A percentile compares a stretch with the other conserved stretches of the same genome.
These are phyloP conservation scores for Raffaelea albimanens DNA, from an alignment of 2,329 filamentous ascomycete species.

Conservation along the genomic window DNA sequence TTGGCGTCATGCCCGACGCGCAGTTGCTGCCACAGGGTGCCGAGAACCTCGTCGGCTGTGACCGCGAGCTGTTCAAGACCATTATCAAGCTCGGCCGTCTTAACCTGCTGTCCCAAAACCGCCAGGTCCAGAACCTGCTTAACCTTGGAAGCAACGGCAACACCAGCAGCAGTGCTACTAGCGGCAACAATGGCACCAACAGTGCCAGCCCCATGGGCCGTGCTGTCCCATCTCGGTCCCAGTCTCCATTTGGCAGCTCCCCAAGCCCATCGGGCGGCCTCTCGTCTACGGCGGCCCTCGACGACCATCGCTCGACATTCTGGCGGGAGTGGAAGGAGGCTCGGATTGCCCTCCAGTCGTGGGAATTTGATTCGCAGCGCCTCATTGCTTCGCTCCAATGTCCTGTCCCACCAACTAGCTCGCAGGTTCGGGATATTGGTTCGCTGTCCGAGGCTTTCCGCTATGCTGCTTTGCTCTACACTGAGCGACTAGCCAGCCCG, in stretches of 20 bases:
- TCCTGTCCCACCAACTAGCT: slow-evolving; percentile 34
- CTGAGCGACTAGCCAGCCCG: slow-evolving; percentile 75
- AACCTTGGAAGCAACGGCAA: not conserved
- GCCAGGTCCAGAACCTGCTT: slow-evolving; percentile 36
- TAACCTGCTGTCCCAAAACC: slow-evolving; percentile 71
- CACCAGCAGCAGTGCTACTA: not conserved
- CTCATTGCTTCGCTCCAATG: slow-evolving; percentile 31
- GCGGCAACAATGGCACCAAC: not conserved
- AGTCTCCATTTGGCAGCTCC: slow-evolving; percentile 22
- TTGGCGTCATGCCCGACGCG: slow-evolving; percentile 41
- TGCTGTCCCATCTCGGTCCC: slow-evolving; percentile 19
- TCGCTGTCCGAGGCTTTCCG: slow-evolving; percentile 87
- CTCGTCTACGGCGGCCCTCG: slow-evolving; percentile 24
- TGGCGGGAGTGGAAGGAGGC: slow-evolving; percentile 83
- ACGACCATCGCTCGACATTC: slow-evolving; percentile 57
- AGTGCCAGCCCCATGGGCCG: slow-evolving; percentile 10
- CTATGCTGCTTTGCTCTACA: slow-evolving; percentile 81
- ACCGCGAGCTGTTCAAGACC: slow-evolving; percentile 76
- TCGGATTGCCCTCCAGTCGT: slow-evolving; percentile 65
- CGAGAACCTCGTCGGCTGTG: slow-evolving; percentile 83
- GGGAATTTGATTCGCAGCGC: slow-evolving; percentile 60
- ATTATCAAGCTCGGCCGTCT: slow-evolving; percentile 76
- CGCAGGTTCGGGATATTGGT: slow-evolving; percentile 63
- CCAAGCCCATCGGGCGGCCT: slow-evolving; percentile 22
- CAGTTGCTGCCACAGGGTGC: slow-evolving; percentile 49